Evolutionary conservation across 2,329 filamentous ascomycete species (phyloP).

Genomic region (Verticillium dahliae): DNA sequence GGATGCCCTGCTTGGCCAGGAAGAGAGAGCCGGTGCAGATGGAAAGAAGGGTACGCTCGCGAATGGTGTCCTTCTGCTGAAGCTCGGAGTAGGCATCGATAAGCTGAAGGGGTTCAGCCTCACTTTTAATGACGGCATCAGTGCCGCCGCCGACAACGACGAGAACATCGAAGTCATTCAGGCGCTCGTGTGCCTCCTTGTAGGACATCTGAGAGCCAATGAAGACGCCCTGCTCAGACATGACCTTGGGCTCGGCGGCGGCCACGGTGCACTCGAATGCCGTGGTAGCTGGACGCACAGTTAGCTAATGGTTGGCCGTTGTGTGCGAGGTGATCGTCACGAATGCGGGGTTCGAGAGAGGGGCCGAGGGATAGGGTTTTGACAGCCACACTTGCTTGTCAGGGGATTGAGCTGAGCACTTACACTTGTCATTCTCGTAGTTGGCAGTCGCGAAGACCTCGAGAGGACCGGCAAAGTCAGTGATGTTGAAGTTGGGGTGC

Average conservation of each 20-base stretch:
- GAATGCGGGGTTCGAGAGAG: constrained; percentile 2
- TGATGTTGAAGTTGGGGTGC: constrained; percentile 52
- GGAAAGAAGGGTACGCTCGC: constrained; percentile 75
- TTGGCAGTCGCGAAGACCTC: constrained; percentile 44
- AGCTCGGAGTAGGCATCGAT: constrained; percentile 73
- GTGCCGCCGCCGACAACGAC: constrained; percentile 68
- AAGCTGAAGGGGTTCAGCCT: constrained; percentile 61
- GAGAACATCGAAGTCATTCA: constrained; percentile 73
- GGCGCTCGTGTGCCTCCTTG: constrained; percentile 65
- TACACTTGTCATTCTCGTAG: constrained; percentile 48
- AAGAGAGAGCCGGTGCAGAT: constrained; percentile 75
- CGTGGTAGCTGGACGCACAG: constrained; percentile 34
- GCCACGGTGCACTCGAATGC: constrained; percentile 55
- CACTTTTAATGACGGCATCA: constrained; percentile 58
- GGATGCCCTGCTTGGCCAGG: constrained; percentile 68
- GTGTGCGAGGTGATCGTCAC: not conserved
- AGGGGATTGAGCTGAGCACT: constrained; percentile 16
- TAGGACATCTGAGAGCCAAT: constrained; percentile 70
- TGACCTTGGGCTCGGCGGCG: constrained; percentile 44
- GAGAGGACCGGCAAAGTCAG: constrained; percentile 51
- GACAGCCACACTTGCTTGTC: not conserved
- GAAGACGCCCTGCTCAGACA: constrained; percentile 58
- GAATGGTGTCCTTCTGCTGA: constrained; percentile 70
- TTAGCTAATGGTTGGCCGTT: constrained; percentile 2
- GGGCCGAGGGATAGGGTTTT: not conserved